Evolutionary conservation across 768 basidiomycete species (phyloP), one percentile per base, ranked within the genome.

Genomic region (Holtermanniella nyarrowii): DNA sequence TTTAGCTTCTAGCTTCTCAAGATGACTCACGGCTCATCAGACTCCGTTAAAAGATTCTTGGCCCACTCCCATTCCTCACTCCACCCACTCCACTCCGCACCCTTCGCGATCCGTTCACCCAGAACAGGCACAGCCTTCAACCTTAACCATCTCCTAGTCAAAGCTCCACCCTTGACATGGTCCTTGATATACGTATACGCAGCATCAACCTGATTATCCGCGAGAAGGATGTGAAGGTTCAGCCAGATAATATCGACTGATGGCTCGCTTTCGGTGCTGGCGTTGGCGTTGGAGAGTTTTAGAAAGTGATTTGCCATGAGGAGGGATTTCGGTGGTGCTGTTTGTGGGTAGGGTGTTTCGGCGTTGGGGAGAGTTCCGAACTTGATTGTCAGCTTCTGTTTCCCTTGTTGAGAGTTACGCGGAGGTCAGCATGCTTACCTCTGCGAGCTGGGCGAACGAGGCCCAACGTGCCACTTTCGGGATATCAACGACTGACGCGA

Each of bases 241-340:
- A 67, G 57, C 65, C 65, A 67, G 16, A 67, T 50, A 3, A 42
- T 43, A n/a, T 67, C 63, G 3, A 4, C 62, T 55, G 13, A 27
- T 20, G 10, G 52, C 26, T 20, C 43, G 16, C 41, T 56, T 57
- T 21, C 23, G 41, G 7, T 7, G 31, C 10, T 7, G 31, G 7
- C 58, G 44, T 1, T 56, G 39, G 14, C 53, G 27, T 23, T 42
- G 27, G 40, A 37, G 57, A 55, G 20, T 50, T 46, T 45, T 56
- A 56, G n/a, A 12, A 25, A 21, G 7, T 26, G 20, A 20, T 21
- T 46, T 11, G 52, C 49, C 7, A 48, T 46, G 25, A 57, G 48
- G 2, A 59, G 21, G 2, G 57, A 42, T n/a, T 52, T 55, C 25
- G 39, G 21, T 5, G 57, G 44, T 14, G 52, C 48, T 2, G 53